Evolutionary conservation across 352 stramenopile genomes (phyloP).

Genomic region (Phytophthora cryptogea): DNA sequence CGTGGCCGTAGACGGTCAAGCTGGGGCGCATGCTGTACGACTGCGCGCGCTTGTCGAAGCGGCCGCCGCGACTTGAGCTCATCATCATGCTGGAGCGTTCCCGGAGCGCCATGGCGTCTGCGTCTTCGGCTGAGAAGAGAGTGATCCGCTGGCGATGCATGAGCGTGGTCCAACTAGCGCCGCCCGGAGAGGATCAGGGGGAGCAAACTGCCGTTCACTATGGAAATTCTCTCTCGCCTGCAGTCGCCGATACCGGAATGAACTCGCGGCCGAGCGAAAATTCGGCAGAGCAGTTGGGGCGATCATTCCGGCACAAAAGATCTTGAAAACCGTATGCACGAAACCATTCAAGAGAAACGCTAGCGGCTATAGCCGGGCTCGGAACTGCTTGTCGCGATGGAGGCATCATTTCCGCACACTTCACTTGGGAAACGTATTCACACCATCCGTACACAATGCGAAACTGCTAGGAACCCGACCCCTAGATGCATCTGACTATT

Average conservation of each 20-base stretch:
- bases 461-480: slow-evolving; percentile 13
- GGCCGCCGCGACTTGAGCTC: slow-evolving; percentile 32
- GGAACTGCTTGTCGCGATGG: slow-evolving; percentile 21
- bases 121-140: slow-evolving; percentile 73
- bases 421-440: background rate
- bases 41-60: slow-evolving; percentile 41
- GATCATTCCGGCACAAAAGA: no score
- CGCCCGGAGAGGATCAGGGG: background rate
- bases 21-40: slow-evolving; percentile 67
- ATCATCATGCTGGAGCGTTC: slow-evolving; percentile 50
- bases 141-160: slow-evolving; percentile 72
- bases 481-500: slow-evolving; percentile 11
- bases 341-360: background rate
- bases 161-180: background rate
- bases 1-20: slow-evolving; percentile 66
- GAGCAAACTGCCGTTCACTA: slow-evolving; percentile 29
- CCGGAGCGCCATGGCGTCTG: slow-evolving; percentile 69
- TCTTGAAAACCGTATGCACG: no score
- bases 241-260: slow-evolving; percentile 40
- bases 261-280: slow-evolving; percentile 23
- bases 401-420: slow-evolving; percentile 16
- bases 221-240: slow-evolving; percentile 12
- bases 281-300: slow-evolving; percentile 11
- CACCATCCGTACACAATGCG: background rate
- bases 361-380: background rate